Percentiles rank a stretch among this genome's conserved stretches.
These are phyloP conservation scores for Phialophora verrucosa DNA, from an alignment of 2,329 filamentous ascomycete genomes.

Conservation along the genomic window DNA sequence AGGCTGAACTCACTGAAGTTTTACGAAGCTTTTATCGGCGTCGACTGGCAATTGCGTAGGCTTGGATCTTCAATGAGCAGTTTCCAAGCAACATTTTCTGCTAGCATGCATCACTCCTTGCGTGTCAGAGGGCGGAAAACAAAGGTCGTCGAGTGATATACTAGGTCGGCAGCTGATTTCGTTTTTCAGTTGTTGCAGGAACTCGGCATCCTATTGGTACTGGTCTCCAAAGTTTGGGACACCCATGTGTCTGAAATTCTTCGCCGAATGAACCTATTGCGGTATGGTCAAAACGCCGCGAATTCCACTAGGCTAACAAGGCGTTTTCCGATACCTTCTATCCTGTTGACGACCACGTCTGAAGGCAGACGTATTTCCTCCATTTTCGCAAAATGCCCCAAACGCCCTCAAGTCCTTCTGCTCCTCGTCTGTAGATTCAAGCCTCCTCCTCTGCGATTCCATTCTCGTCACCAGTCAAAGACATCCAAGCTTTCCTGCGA, in stretches of 20 bases:
- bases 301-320: conserved; percentile 8
- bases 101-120: neutral
- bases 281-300: conserved; percentile 23
- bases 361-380: neutral
- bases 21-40: neutral
- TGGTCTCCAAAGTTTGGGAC: neutral
- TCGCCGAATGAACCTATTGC: conserved; percentile 28
- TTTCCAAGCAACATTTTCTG: neutral
- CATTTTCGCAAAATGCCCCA: conserved; percentile 28
- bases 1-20: neutral
- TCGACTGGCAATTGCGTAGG: neutral
- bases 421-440: neutral
- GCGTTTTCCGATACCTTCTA: conserved; percentile 11
- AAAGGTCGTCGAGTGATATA: neutral
- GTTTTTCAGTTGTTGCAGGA: neutral
- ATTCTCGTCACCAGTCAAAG: neutral
- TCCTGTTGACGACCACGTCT: neutral
- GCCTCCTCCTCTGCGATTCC: neutral
- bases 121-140: neutral
- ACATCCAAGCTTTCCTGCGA: neutral
- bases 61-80: neutral
- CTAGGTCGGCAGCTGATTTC: neutral
- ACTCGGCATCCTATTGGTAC: neutral
- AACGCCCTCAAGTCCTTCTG: conserved; percentile 11
- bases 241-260: neutral